Conservation (phyloP, 495 filamentous ascomycete species). For the Penicillium robsamsonii region DNA sequence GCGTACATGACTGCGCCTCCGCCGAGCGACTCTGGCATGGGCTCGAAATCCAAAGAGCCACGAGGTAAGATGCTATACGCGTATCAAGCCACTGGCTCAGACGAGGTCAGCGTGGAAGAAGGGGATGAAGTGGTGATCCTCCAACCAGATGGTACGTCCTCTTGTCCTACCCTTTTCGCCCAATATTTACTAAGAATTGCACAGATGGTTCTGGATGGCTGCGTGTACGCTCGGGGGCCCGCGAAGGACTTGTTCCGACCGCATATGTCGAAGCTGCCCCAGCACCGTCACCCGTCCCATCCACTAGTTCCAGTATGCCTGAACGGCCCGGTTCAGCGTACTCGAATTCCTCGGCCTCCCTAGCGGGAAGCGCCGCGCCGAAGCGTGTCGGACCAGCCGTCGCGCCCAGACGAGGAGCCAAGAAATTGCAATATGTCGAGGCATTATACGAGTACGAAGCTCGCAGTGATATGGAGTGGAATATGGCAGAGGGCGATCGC, state of each 20-base stretch:
- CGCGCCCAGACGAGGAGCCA: conserved; percentile 85
- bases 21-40: conserved; percentile 22
- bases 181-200: conserved; percentile 14
- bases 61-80: conserved; percentile 86
- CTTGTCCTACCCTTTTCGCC: not conserved
- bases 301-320: conserved; percentile 33
- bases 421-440: conserved; percentile 93
- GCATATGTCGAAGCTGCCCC: conserved; percentile 67
- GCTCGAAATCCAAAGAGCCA: conserved; percentile 50
- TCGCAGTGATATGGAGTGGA: conserved; percentile 80
- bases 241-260: conserved; percentile 83
- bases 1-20: conserved; percentile 70
- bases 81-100: conserved; percentile 74
- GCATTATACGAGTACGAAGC: conserved; percentile 91
- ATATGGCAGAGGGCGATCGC: conserved; percentile 84
- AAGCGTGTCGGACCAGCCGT: conserved; percentile 95
- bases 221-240: conserved; percentile 63
- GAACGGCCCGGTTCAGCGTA: conserved; percentile 65
- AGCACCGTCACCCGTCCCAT: conserved; percentile 43
- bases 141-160: conserved; percentile 80
- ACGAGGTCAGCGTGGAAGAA: conserved; percentile 77
- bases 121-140: conserved; percentile 72
- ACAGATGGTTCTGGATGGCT: conserved; percentile 91
- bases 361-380: conserved; percentile 51
- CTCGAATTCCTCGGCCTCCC: conserved; percentile 75